phyloP scores from a whole-genome alignment of 2,329 filamentous ascomycete species.

The Microsporum canis region DNA sequence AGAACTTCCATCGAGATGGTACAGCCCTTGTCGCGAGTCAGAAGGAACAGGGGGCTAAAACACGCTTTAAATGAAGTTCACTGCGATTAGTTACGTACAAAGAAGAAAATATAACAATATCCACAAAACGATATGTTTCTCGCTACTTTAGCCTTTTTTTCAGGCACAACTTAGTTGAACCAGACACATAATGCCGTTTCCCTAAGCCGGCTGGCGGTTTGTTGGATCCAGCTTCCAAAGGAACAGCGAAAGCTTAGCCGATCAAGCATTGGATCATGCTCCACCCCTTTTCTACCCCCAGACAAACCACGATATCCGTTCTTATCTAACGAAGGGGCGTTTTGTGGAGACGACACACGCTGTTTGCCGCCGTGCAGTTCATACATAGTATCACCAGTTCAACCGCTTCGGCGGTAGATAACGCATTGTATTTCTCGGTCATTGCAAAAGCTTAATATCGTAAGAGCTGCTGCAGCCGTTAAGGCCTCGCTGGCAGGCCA shows the following conservation, averaged over 20 bases:
- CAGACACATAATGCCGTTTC: neutral
- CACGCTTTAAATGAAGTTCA: neutral
- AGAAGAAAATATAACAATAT: neutral
- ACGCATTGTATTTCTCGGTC: neutral
- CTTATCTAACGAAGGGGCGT: neutral
- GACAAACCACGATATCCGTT: neutral
- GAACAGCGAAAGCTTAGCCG: constrained; percentile 1
- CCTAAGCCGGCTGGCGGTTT: neutral
- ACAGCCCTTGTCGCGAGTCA: neutral
- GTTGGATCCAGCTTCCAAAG: neutral
- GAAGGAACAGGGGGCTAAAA: neutral
- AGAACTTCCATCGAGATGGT: neutral
- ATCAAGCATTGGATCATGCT: neutral
- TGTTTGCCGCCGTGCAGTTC: neutral
- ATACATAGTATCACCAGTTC: neutral
- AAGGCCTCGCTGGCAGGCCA: neutral
- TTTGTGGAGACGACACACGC: neutral
- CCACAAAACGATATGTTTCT: neutral
- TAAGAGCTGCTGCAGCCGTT: neutral
- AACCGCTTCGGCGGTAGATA: neutral
- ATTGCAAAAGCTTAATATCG: neutral
- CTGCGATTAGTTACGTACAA: neutral
- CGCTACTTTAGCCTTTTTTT: neutral
- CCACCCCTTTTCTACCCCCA: neutral
- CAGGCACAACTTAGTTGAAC: neutral